A percentile compares a stretch with the other conserved stretches of the same genome.
Evolutionary conservation across 2,329 filamentous ascomycete species (phyloP).

Genomic region (Cryphonectria radicalis): DNA sequence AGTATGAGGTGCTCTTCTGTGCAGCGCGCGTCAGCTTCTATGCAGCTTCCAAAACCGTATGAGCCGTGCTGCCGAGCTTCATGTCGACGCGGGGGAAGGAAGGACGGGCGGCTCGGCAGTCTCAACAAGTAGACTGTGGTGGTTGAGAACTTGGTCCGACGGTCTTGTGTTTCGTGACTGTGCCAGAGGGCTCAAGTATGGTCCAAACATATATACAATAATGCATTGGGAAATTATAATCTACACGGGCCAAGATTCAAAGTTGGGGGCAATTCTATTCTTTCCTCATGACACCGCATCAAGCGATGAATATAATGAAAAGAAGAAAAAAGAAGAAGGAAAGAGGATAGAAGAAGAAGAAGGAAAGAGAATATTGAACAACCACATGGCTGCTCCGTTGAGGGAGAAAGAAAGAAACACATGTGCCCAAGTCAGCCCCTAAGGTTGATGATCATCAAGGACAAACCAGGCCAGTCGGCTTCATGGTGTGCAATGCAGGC

Average conservation of each 20-base stretch:
- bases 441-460: slow-evolving; percentile 12
- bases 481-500: slow-evolving; percentile 26
- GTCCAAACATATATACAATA: not conserved
- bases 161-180: not conserved
- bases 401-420: no score
- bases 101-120: not conserved
- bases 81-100: not conserved
- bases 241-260: not conserved
- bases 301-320: slow-evolving; percentile 23
- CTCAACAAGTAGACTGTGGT: not conserved
- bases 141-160: not conserved
- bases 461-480: slow-evolving; percentile 20
- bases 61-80: not conserved
- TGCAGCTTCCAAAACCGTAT: slow-evolving; percentile 12
- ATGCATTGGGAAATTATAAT: no score
- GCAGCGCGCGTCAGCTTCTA: slow-evolving; percentile 16
- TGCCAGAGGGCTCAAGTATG: not conserved
- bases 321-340: not conserved
- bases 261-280: not conserved
- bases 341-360: not conserved
- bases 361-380: no score
- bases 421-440: slow-evolving; percentile 6
- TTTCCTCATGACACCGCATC: slow-evolving; percentile 23
- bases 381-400: no score
- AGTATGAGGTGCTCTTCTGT: not conserved